Percentiles rank a stretch among this genome's conserved stretches.
These are phyloP conservation scores for Waitea zeae DNA, from an alignment of 1,284 basidiomycete species.

Conservation along the genomic window DNA sequence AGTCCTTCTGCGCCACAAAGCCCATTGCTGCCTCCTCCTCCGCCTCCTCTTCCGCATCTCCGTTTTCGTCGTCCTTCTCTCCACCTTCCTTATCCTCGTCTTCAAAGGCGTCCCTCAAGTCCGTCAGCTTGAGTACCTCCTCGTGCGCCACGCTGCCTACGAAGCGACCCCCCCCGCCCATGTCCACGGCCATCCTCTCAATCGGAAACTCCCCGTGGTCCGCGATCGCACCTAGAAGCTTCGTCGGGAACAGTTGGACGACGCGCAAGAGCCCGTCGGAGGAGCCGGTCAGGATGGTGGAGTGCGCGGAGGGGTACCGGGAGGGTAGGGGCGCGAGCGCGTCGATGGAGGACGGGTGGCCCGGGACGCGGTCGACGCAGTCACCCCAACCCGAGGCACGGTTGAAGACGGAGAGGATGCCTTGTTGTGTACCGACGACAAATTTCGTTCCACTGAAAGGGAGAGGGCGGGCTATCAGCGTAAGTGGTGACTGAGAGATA, in stretches of 20 bases:
- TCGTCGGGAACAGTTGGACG: slow-evolving; percentile 80
- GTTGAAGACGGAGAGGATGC: slow-evolving; percentile 86
- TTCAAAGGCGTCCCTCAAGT: slow-evolving; percentile 52
- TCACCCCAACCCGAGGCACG: slow-evolving; percentile 77
- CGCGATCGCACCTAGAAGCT: slow-evolving; percentile 78
- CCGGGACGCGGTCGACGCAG: slow-evolving; percentile 86
- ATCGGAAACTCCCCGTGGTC: slow-evolving; percentile 87
- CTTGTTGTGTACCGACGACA: slow-evolving; percentile 81
- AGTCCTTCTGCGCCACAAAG: slow-evolving; percentile 8
- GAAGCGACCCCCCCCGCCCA: slow-evolving; percentile 48
- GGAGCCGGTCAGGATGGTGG: slow-evolving; percentile 80
- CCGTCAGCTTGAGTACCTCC: slow-evolving; percentile 71
- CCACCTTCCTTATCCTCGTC: slow-evolving; percentile 25
- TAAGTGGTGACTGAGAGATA: neutral
- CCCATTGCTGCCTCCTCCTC: slow-evolving; percentile 13
- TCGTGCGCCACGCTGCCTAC: slow-evolving; percentile 92
- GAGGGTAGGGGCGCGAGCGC: slow-evolving; percentile 60
- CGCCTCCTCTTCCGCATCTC: slow-evolving; percentile 10
- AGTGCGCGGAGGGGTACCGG: slow-evolving; percentile 43
- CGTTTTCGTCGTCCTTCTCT: slow-evolving; percentile 30
- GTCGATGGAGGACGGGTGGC: slow-evolving; percentile 80
- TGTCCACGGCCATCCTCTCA: slow-evolving; percentile 59
- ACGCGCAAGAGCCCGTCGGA: slow-evolving; percentile 87
- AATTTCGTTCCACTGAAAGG: slow-evolving; percentile 50
- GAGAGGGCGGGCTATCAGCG: neutral